Conservation (phyloP, 2,329 filamentous ascomycete genomes). For the Xylariales sp. region DNA sequence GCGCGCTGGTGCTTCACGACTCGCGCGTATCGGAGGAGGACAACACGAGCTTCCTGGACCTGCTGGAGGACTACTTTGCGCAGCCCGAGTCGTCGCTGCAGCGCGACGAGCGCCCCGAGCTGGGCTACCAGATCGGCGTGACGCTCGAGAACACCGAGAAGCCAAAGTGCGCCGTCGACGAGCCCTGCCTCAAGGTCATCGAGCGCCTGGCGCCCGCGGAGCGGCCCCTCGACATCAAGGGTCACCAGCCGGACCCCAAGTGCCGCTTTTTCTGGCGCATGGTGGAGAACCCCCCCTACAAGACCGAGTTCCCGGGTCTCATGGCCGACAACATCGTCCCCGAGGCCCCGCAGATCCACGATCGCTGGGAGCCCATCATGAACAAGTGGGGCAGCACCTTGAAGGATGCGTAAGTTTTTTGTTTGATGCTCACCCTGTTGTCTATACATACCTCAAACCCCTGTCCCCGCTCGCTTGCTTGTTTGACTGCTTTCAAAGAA, state of each 20-base stretch:
- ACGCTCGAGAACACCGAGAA: constrained; percentile 61
- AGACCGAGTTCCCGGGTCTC: constrained; percentile 50
- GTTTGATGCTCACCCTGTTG: too few relatives aligned
- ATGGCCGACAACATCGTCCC: constrained; percentile 54
- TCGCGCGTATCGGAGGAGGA: constrained; percentile 51
- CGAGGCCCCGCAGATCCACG: constrained; percentile 40
- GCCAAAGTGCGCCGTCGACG: constrained; percentile 59
- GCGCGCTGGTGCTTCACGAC: constrained; percentile 57
- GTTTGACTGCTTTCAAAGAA: too few relatives aligned
- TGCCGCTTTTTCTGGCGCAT: constrained; percentile 62
- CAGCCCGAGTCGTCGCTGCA: constrained; percentile 44
- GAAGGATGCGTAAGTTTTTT: constrained; percentile 49
- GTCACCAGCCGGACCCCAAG: constrained; percentile 55
- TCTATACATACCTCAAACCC: too few relatives aligned
- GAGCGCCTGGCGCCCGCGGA: constrained; percentile 47
- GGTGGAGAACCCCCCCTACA: constrained; percentile 47
- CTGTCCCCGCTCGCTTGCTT: too few relatives aligned
- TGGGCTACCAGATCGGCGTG: constrained; percentile 58
- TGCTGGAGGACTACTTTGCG: constrained; percentile 62
- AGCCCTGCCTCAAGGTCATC: constrained; percentile 55
- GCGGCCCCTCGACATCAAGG: constrained; percentile 53
- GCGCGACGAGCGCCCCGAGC: constrained; percentile 51
- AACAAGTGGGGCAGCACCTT: constrained; percentile 54
- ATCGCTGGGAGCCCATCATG: constrained; percentile 51
- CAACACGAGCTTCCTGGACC: constrained; percentile 54